Evolutionary conservation across 2,329 filamentous ascomycete species (phyloP).

Genomic region (Cryphonectria parasitica): DNA sequence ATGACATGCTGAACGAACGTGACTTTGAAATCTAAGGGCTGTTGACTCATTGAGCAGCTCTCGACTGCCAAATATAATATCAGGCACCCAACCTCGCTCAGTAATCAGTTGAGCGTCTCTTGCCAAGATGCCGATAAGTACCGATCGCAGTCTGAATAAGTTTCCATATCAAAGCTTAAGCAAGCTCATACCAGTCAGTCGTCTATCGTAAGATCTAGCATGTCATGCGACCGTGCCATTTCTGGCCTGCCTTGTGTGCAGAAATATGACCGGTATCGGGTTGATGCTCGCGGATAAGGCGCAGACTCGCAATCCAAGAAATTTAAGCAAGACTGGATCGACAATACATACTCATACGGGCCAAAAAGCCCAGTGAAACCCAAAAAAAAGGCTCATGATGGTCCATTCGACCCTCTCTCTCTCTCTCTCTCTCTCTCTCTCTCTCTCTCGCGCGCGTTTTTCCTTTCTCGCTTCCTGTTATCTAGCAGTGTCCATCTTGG

Average conservation of each 20-base stretch:
- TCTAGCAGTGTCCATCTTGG: not conserved
- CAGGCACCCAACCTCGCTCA: not conserved
- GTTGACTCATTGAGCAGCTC: conserved; percentile 9
- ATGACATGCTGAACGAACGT: not conserved
- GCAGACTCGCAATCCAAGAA: not conserved
- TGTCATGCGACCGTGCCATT: not conserved
- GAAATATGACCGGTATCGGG: not conserved
- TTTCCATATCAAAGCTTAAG: not conserved
- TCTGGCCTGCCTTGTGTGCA: not conserved
- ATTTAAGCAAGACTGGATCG: not conserved
- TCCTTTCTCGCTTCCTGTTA: not conserved
- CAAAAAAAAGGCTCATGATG: not conserved
- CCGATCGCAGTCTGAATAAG: not conserved
- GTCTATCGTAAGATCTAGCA: not conserved
- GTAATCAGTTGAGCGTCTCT: conserved; percentile 12
- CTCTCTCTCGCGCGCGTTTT: not conserved
- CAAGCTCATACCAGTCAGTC: not conserved
- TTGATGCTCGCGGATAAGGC: not conserved
- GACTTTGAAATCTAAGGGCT: not conserved
- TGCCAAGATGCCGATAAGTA: conserved; percentile 7
- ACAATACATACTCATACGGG: not conserved
- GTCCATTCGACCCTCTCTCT: not conserved
- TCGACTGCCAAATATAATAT: not conserved
- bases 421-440: not conserved
- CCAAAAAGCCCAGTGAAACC: not conserved